Percentiles rank a stretch among this genome's conserved stretches.
phyloP scores from a whole-genome alignment of 768 basidiomycete genomes.

The Thelephora aurantiotincta region DNA sequence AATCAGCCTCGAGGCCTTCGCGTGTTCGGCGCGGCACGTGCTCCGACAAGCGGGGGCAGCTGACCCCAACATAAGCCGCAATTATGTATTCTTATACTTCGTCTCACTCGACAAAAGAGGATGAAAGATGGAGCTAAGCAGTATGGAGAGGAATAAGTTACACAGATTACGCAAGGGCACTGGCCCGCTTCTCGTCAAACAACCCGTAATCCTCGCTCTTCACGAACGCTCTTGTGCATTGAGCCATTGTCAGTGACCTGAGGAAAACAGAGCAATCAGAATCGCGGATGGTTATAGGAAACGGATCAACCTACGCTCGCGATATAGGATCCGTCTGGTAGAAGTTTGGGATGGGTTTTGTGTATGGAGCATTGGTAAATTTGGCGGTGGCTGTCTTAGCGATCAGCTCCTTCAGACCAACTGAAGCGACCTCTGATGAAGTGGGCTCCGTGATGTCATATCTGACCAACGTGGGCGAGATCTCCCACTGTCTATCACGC shows the following conservation, averaged over 20 bases:
- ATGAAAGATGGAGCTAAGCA: background rate
- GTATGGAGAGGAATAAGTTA: background rate
- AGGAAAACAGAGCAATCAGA: slow-evolving; percentile 2
- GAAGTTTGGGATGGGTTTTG: slow-evolving; percentile 81
- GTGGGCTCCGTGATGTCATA: slow-evolving; percentile 74
- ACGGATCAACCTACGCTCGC: slow-evolving; percentile 52
- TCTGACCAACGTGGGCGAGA: slow-evolving; percentile 78
- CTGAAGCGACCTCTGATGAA: slow-evolving; percentile 54
- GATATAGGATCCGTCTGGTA: slow-evolving; percentile 96
- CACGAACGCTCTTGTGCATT: slow-evolving; percentile 79
- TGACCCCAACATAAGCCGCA: too few relatives aligned
- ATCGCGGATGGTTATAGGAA: background rate
- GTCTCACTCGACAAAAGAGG: background rate
- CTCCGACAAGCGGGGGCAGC: too few relatives aligned
- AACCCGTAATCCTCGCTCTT: slow-evolving; percentile 55
- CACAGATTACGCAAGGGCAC: background rate
- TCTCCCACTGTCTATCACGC: slow-evolving; percentile 93
- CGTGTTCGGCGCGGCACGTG: too few relatives aligned
- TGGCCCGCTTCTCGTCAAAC: slow-evolving; percentile 18
- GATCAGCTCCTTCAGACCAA: slow-evolving; percentile 51
- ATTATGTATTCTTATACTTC: background rate
- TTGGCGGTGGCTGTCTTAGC: slow-evolving; percentile 37
- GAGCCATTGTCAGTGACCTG: slow-evolving; percentile 93
- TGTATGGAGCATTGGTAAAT: slow-evolving; percentile 45
- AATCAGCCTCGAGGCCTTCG: too few relatives aligned